Evolutionary conservation across 1,139 yeast species (phyloP), one percentile per base, ranked within the genome.

Genomic region (Wickerhamomyces sp.): DNA sequence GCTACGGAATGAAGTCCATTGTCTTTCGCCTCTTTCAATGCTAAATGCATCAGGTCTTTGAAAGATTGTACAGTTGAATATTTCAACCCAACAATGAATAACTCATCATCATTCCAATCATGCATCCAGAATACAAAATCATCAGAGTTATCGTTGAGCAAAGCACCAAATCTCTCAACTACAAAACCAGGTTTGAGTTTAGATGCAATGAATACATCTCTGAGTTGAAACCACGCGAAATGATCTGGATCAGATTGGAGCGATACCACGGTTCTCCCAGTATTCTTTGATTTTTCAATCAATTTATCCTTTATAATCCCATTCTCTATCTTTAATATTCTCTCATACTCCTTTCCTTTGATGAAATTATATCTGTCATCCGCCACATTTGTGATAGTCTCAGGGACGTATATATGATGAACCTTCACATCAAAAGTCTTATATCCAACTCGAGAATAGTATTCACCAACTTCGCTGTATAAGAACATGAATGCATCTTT

Each of bases 401-500:
- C 37, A 2, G 18, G 25, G 10, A 23, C 20, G 25, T 18, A 11
- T 36, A 29, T 20, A 14, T 47, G 42, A 37, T 62, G 60, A 50
- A 60, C 46, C 51, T 65, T 76, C 8, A 75, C 73, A 26, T 64
- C 72, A 37, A 61, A 55, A 2, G 79, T 68, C 28, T 62, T 58
- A 55, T 77, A 83, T 2, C 86, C 93, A 47, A 70, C 66, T 38
- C 65, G 61, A 23, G 64, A 55, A 53, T 83, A 82, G 55, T 73
- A 82, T 38, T 76, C 78, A 6, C 87, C 89, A 26, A 84, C 70
- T 51, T 82, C 93, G 23, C 88, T 79, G 64, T 82, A 83, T 40
- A 51, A 37, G 29, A 41, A 38, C 30, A 40, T 46, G 24, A 49
- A 46, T 0, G 39, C 23, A 10, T 41, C 38, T 6, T 35, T 26